Base-by-base conservation (phyloP, 495 filamentous ascomycete genomes). In the Penicillium coffeae region DNA sequence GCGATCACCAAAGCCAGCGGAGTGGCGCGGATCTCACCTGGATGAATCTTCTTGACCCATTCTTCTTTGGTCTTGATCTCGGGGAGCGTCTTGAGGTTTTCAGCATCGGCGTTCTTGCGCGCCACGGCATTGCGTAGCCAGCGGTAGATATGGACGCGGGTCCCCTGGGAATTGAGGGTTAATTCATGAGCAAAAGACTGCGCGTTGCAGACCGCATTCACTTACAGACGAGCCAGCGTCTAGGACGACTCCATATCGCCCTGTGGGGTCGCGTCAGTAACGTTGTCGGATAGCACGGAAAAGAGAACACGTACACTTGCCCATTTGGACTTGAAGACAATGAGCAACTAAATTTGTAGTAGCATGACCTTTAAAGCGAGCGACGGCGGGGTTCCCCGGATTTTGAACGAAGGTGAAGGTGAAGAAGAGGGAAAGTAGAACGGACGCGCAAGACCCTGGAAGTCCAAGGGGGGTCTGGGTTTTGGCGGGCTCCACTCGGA, bases 11-110 rank as follows among this genome's bases (percentile, higher is more conserved):
- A 30, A 10, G 5, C 5, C 25, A 30, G 25, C 25, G 25, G n/a
- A n/a, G n/a, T n/a, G n/a, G n/a, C 25, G 25, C 25, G 10, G 10
- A n/a, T 45, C 68, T 45, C 65, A 85, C 82, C 92, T 2, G 93
- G 93, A 38, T 87, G 77, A 35, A 92, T 91, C 70, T 98, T 98
- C 70, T 90, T 90, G 2, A 88, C 91, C 86, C 90, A 96, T 62
- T 86, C 77, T 56, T 88, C 84, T 50, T 92, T 85, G 8, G 90
- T 94, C 52, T 83, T 78, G 48, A 97, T 73, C 47, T 82, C 81
- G 3, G 93, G 94, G 6, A 98, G 70, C 21, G 78, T 81, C 42
- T 79, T 74, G 39, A 94, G 63, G 14, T 89, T 79, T 22, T 82
- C 63, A 22, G 64, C 56, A 38, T 76, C 73, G 12, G 83, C 83